Conservation (phyloP, 306 rosid species). For the Begonia masoniana region DNA sequence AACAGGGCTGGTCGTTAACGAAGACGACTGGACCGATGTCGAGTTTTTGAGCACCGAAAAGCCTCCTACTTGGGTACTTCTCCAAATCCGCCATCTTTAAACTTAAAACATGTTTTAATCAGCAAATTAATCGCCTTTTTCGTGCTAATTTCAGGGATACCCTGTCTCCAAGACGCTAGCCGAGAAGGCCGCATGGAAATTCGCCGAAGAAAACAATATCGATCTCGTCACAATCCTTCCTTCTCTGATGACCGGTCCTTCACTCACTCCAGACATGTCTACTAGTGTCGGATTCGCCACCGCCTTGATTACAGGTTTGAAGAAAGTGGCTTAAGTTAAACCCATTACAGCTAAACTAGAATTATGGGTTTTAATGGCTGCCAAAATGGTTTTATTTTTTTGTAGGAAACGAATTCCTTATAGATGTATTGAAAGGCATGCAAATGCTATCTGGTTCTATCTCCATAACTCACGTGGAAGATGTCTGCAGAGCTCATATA, state of each 20-base stretch:
- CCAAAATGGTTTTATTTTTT: not conserved
- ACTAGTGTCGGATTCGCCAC: constrained; percentile 38
- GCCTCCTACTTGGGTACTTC: constrained; percentile 67
- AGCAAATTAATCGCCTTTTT: not conserved
- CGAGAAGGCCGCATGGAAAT: constrained; percentile 70
- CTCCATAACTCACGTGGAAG: constrained; percentile 61
- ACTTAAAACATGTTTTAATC: not conserved
- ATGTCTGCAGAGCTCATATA: constrained; percentile 59
- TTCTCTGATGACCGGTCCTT: constrained; percentile 45
- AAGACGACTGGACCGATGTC: constrained; percentile 55
- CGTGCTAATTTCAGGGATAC: constrained; percentile 38
- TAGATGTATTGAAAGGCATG: constrained; percentile 57
- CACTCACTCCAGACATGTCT: constrained; percentile 57
- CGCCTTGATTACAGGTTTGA: constrained; percentile 45
- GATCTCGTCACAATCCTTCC: constrained; percentile 76
- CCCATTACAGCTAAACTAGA: no score
- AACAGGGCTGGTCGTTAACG: constrained; percentile 42
- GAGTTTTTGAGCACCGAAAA: constrained; percentile 44
- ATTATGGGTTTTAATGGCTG: no score
- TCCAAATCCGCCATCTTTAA: not conserved
- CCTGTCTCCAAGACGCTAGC: constrained; percentile 61
- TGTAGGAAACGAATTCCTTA: constrained; percentile 51
- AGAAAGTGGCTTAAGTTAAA: constrained; percentile 1
- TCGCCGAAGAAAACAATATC: constrained; percentile 52
- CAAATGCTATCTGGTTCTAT: constrained; percentile 59